Conservation (phyloP, 352 stramenopile genomes). For the Phytopythium cucurbitacearum region DNA sequence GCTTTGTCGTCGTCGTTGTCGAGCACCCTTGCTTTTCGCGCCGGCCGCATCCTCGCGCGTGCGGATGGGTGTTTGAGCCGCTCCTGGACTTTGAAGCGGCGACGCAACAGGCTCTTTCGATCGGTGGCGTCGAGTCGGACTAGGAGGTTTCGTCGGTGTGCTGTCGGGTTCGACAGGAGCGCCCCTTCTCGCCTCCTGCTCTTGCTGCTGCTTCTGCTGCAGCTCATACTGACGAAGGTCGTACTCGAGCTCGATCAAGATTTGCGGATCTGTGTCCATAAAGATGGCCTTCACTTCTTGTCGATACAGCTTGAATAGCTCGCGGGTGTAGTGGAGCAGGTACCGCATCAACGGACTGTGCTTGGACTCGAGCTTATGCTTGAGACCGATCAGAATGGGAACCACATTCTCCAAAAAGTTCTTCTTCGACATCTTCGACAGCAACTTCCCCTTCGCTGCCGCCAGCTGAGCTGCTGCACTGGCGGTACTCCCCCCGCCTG, state of each 20-base stretch:
- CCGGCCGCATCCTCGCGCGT: constrained; percentile 19
- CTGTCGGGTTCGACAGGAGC: neutral
- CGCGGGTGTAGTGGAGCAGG: constrained; percentile 92
- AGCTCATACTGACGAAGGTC: constrained; percentile 86
- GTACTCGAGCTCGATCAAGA: constrained; percentile 96
- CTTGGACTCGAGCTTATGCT: constrained; percentile 92
- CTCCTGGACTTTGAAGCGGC: constrained; percentile 17
- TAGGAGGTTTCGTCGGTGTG: neutral
- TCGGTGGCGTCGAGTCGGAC: neutral
- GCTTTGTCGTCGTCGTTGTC: constrained; percentile 35
- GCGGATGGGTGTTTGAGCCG: constrained; percentile 31
- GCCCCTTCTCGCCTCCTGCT: constrained; percentile 14
- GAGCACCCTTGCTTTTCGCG: constrained; percentile 16
- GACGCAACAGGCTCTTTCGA: neutral
- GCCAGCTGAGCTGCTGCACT: constrained; percentile 71
- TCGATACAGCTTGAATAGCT: constrained; percentile 93
- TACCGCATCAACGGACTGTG: constrained; percentile 93
- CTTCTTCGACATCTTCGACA: constrained; percentile 96
- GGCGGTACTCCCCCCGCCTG: constrained; percentile 24
- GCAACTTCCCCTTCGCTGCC: constrained; percentile 89
- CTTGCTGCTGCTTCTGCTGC: constrained; percentile 53
- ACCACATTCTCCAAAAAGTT: constrained; percentile 97
- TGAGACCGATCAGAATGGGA: constrained; percentile 95
- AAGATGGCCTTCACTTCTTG: constrained; percentile 92
- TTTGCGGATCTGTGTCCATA: constrained; percentile 89